Evolutionary conservation across 805 yeast species (phyloP), one percentile per base, ranked within the genome.

Genomic region (Ogataea corticis): DNA sequence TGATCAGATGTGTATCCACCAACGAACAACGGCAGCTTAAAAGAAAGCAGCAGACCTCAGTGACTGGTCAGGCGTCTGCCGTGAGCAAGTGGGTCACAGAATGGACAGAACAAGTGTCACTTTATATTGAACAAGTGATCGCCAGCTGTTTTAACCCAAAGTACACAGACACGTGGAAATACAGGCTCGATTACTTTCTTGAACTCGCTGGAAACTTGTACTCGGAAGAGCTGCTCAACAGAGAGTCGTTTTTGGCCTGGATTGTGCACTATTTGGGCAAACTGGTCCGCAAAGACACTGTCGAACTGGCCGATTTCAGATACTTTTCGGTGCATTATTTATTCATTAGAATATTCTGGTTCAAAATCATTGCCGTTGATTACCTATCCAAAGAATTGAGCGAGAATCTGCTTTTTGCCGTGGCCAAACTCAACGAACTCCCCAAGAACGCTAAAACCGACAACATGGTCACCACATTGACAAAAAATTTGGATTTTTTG

Each of bases 81-180:
- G 85, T 82, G 47, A 62, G 67, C 18, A 78, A 75, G 38, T 85
- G 97, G 89, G 70, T 84, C 15, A 79, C 79, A 46, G 96, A 89
- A 60, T 92, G 98, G 98, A 87, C 97, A 0, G 86, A 82, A 33
- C 95, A 87, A 52, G 82, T 91, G 13, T 73, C 82, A 2, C 82
- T 78, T 44, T 85, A 73, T 54, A 55, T 83, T 11, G 80, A 76
- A 50, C 72, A 73, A 50, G 69, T 76, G 19, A 69, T 82, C 18
- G 68, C 71, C 34, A 78, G 74, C 13, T 68, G 68, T 54, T 63
- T 60, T 23, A 36, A 53, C 31, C n/a, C 62, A 6, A 33, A 34
- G 9, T 38, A 38, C 50, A 70, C 62, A 46, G 62, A 51, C 14
- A 59, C 52, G 2, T 78, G 79, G 82, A 75, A 73, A 56, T 55